phyloP scores from a whole-genome alignment of 257 asterid species.

The Jacaranda mimosifolia region DNA sequence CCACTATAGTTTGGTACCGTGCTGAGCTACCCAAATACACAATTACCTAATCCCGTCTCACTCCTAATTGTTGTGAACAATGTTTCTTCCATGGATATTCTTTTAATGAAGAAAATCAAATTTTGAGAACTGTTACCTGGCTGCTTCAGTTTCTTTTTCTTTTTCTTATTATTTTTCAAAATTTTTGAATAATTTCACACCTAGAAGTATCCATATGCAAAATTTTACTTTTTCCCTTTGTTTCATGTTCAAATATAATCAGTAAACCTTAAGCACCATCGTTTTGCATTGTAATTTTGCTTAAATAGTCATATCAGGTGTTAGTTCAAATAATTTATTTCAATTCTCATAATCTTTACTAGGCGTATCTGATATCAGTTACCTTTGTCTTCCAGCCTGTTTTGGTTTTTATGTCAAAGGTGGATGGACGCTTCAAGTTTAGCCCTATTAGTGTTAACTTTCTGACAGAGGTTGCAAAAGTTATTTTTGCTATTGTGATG shows the following conservation, averaged over 20 bases:
- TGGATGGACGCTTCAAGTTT: slow-evolving; percentile 89
- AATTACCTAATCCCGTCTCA: neutral
- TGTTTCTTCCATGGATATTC: neutral
- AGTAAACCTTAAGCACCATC: too few relatives aligned
- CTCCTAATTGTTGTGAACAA: neutral
- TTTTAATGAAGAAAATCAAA: neutral
- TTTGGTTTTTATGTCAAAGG: slow-evolving; percentile 94
- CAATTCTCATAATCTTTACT: slow-evolving; percentile 27
- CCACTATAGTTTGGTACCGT: neutral
- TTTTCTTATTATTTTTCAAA: too few relatives aligned
- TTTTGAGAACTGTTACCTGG: neutral
- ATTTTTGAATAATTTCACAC: too few relatives aligned
- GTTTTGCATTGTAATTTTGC: slow-evolving; percentile 1
- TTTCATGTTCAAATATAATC: neutral
- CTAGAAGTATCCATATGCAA: neutral
- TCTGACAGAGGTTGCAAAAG: slow-evolving; percentile 85
- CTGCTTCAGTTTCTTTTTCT: too few relatives aligned
- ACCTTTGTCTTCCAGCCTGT: slow-evolving; percentile 68
- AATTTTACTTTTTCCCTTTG: neutral
- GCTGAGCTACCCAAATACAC: neutral
- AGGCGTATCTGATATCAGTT: slow-evolving; percentile 12
- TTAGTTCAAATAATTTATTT: slow-evolving; percentile 28
- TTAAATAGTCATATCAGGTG: slow-evolving; percentile 3
- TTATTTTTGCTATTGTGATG: slow-evolving; percentile 85
- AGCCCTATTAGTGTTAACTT: slow-evolving; percentile 98